A percentile compares a stretch with the other conserved stretches of the same genome.
Evolutionary conservation across 768 basidiomycete genomes (phyloP).

Genomic region (Hortiboletus flavorubellus): DNA sequence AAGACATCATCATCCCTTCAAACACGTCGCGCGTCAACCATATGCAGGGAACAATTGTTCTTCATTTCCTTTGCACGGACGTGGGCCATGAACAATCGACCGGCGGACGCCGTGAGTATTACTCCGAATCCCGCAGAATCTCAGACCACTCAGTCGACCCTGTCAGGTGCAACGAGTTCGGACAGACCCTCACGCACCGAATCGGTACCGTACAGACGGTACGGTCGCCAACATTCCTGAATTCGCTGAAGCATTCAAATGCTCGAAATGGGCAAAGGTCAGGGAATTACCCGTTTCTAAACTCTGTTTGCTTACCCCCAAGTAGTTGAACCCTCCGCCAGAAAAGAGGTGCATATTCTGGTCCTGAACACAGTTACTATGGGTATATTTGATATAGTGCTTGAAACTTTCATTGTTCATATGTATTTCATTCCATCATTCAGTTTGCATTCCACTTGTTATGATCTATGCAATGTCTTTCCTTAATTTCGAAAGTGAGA

Average conservation of each 20-base stretch:
- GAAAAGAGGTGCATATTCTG: constrained; percentile 82
- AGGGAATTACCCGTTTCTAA: constrained; percentile 17
- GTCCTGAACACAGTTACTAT: constrained; percentile 37
- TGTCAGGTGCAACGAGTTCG: constrained; percentile 70
- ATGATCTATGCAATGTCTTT: constrained; percentile 1
- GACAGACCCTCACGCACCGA: constrained; percentile 87
- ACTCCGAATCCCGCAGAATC: neutral
- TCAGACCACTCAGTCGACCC: neutral
- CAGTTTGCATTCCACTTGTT: neutral
- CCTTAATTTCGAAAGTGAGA: neutral
- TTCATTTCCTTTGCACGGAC: constrained; percentile 87
- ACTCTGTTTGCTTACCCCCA: neutral
- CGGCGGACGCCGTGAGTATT: constrained; percentile 64
- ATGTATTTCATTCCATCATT: constrained; percentile 17
- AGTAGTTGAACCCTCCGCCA: constrained; percentile 75
- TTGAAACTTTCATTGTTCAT: constrained; percentile 6
- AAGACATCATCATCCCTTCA: constrained; percentile 8
- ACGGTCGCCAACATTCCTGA: constrained; percentile 85
- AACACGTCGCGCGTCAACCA: neutral
- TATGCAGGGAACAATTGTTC: constrained; percentile 81
- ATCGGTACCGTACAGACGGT: constrained; percentile 76
- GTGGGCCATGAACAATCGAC: constrained; percentile 83
- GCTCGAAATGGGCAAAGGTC: constrained; percentile 72
- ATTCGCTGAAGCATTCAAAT: constrained; percentile 86
- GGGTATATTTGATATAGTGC: constrained; percentile 4